Base-by-base conservation (phyloP, 2,329 filamentous ascomycete genomes). In the Trichoderma endophyticum region DNA sequence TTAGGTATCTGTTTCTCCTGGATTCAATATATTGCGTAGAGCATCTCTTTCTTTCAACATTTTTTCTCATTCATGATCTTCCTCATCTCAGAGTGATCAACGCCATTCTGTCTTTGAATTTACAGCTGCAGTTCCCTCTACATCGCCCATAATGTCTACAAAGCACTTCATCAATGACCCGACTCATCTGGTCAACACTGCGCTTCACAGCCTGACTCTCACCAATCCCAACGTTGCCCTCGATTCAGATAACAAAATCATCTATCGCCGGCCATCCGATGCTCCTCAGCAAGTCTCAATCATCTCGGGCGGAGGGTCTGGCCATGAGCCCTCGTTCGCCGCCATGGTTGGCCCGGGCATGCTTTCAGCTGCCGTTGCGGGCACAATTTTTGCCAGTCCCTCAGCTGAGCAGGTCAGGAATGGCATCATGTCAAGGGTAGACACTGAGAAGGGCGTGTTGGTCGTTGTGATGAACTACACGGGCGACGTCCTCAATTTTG, bases 381-480 rank as follows among this genome's bases (percentile, higher is more conserved):
- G 95, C 21, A 95, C 93, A 3, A 95, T 97, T 77, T 97, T 97
- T 79, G 93, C 93, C 7, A 93, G 90, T 21, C 93, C 93, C 0
- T 91, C 88, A 6, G 91, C 93, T 0, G 91, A 96, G 82, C 95
- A 98, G 83, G 90, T 98, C 70, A 89, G 93, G 70, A 86, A 88
- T 75, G 93, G 91, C 72, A 91, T 97, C 68, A 88, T 91, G 78
- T 88, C 90, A 56, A 87, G 93, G 24, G 92, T 97, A 3, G 89
- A 93, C 73, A 87, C 87, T 4, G 86, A 88, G 59, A 88, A 89
- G 73, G 95, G 95, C 28, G 92, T 97, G 1, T 81, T 98, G 54
- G 92, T 97, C n/a, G 91, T 95, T 6, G 93, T 97, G 34, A 97
- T 97, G 93, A 98, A 98, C 81, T 97, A 97, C 82, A 97, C 94